These are phyloP conservation scores for Viola odorata DNA, from an alignment of 345 rosid genomes.

Conservation along the genomic window DNA sequence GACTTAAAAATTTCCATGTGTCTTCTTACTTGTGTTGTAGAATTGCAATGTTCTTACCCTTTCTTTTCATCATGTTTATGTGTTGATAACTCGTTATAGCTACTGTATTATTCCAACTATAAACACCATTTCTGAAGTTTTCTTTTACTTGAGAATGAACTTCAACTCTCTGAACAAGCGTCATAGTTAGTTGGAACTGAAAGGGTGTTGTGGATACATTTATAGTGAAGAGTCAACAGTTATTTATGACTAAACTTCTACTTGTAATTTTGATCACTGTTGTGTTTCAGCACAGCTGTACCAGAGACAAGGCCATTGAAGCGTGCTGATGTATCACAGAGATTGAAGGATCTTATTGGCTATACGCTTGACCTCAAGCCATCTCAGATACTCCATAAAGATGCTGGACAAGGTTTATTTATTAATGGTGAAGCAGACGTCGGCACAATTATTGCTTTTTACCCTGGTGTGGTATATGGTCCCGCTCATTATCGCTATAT, in stretches of 20 bases:
- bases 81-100: no score
- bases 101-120: not conserved
- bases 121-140: not conserved
- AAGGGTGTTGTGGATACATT: not conserved
- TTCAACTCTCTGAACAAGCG: not conserved
- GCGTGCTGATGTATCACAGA: constrained; percentile 45
- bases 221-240: no score
- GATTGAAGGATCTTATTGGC: constrained; percentile 59
- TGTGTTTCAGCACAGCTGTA: constrained; percentile 66
- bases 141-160: not conserved
- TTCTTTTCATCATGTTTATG: no score
- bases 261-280: constrained; percentile 28
- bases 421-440: constrained; percentile 68
- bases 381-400: constrained; percentile 67
- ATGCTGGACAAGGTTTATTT: constrained; percentile 73
- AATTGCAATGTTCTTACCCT: no score
- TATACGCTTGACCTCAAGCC: constrained; percentile 55
- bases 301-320: constrained; percentile 60
- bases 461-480: constrained; percentile 75
- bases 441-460: constrained; percentile 73
- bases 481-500: constrained; percentile 72
- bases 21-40: no score
- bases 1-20: not conserved
- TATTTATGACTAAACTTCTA: constrained; percentile 5
- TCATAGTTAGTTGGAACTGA: not conserved